Evolutionary conservation across 495 filamentous ascomycete species (phyloP).

Genomic region (Hyaloscypha variabilis): DNA sequence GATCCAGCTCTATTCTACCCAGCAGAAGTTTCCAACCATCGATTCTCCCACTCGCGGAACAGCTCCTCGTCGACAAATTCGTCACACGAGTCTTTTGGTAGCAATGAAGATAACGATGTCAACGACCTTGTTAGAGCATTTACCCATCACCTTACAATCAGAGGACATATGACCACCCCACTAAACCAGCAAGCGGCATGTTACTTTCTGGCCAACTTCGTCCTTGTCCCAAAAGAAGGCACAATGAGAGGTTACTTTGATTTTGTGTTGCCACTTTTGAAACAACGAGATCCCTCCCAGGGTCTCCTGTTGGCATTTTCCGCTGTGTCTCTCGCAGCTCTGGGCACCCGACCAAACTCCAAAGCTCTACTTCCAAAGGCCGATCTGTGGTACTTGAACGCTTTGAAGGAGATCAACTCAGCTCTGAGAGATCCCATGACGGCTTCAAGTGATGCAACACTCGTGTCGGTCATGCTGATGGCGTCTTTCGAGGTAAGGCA

Average conservation of each 20-base stretch:
- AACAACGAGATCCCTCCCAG: constrained; percentile 41
- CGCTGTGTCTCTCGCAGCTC: constrained; percentile 62
- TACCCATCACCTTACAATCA: constrained; percentile 5
- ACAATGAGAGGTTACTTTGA: constrained; percentile 56
- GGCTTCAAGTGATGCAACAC: constrained; percentile 51
- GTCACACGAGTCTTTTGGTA: background rate
- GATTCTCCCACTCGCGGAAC: background rate
- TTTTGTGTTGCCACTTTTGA: constrained; percentile 56
- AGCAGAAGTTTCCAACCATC: background rate
- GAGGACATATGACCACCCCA: constrained; percentile 32
- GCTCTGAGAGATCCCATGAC: constrained; percentile 51
- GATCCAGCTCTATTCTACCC: constrained; percentile 4
- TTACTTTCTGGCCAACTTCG: constrained; percentile 58
- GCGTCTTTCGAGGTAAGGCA: constrained; percentile 61
- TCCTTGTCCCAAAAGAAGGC: constrained; percentile 48
- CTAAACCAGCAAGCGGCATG: constrained; percentile 52
- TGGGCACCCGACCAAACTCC: constrained; percentile 44
- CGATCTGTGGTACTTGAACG: constrained; percentile 46
- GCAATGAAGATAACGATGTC: too few relatives aligned
- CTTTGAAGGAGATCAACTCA: constrained; percentile 53
- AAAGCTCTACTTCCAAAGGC: constrained; percentile 40
- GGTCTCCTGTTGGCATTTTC: constrained; percentile 59
- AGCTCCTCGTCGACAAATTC: background rate
- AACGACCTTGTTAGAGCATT: background rate
- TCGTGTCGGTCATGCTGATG: constrained; percentile 64